These are phyloP conservation scores for Nematocida sp. DNA, from an alignment of 371 early-diverging fungal genomes.

Conservation along the genomic window DNA sequence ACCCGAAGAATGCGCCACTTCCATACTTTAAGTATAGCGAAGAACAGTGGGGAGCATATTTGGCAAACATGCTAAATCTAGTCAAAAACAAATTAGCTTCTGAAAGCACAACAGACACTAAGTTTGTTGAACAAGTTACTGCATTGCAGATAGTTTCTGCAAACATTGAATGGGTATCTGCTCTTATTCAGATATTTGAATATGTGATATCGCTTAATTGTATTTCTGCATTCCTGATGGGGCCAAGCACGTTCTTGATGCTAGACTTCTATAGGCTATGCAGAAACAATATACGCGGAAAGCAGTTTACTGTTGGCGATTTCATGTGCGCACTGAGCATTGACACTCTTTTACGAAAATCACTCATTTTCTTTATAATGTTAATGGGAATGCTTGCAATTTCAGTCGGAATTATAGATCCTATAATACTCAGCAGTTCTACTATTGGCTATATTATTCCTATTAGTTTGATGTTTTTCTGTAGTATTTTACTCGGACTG, in stretches of 20 bases:
- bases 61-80: neutral
- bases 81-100: neutral
- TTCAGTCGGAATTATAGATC: neutral
- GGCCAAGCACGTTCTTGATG: neutral
- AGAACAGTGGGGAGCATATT: neutral
- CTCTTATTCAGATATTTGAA: neutral
- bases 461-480: neutral
- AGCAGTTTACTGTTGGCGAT: neutral
- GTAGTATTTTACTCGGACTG: neutral
- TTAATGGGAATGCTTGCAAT: neutral
- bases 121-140: neutral
- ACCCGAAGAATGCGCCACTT: neutral
- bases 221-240: neutral
- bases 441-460: neutral
- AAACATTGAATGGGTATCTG: neutral
- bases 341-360: neutral
- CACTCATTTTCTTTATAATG: neutral
- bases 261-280: conserved; percentile 4
- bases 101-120: neutral
- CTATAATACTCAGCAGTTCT: neutral
- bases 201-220: neutral
- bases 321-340: neutral
- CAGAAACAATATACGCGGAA: neutral
- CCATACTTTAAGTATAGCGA: neutral
- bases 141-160: neutral